Evolutionary conservation across 257 asterid genomes (phyloP), one percentile per base, ranked within the genome.

Genomic region (Echium plantagineum): DNA sequence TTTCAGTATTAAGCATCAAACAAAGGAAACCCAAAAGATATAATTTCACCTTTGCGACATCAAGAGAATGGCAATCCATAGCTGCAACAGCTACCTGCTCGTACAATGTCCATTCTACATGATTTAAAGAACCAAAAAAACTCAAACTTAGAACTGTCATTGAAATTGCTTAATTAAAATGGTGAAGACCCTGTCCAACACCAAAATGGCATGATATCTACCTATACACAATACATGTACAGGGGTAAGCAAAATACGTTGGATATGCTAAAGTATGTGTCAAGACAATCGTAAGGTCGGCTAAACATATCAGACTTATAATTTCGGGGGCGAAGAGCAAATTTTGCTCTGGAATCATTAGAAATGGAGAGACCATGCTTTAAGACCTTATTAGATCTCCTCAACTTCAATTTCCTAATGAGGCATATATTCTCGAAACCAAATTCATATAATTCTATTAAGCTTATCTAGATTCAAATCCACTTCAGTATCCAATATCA

Each of bases 51-150:
- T 93, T 86, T 38, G 97, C 94, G 72, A 81, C 76, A 75, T 93
- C 99, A 76, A 83, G 87, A 78, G 74, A 81, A 65, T 84, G 95
- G 77, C 96, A 86, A 78, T 93, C 97, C 99, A 93, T 80, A 64
- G 99, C 97, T 38, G 95, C 99, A 78, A 84, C 58, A 63, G 95
- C 87, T 52, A 93, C 97, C 88, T 86, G 96, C 77, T 93, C 96
- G 58, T 83, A 83, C 46, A 93, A 74, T 19, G 97, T 93, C 99
- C 99, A 93, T 68, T 89, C 99, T 89, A 68, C 83, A 93, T 62
- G 64, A 67, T 47, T 70, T 71, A 38, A 55, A 35, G 55, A 66
- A 16, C 66, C 53, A 73, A 57, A 60, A 58, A 63, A 67, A 47
- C 67, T 76, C 60, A 67, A n/a, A 53, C 67, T 62, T 48, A 61